Conservation (phyloP, 108 stramenopile genomes). For the Conticribra guillardii region DNA sequence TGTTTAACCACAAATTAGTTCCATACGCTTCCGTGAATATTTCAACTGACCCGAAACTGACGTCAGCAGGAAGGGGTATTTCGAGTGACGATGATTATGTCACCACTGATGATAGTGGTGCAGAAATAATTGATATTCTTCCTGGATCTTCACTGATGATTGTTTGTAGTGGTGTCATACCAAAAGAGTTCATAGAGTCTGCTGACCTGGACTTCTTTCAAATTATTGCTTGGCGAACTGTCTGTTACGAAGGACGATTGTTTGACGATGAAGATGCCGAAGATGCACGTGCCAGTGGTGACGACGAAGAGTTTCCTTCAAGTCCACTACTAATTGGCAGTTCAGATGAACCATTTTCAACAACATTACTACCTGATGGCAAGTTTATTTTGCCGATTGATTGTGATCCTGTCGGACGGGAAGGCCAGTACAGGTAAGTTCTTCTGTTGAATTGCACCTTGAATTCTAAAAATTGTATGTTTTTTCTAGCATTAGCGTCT, state of each 20-base stretch:
- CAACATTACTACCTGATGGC: slow-evolving; percentile 16
- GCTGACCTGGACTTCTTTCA: slow-evolving; percentile 17
- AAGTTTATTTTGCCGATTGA: slow-evolving; percentile 27
- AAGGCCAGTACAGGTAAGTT: slow-evolving; percentile 22
- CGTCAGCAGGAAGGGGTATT: neutral
- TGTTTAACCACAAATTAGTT: slow-evolving; percentile 23
- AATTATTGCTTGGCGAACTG: slow-evolving; percentile 21
- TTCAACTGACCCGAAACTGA: neutral
- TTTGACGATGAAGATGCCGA: slow-evolving; percentile 33
- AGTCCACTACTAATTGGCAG: neutral
- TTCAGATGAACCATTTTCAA: slow-evolving; percentile 2
- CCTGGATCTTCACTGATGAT: slow-evolving; percentile 21
- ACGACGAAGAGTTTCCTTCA: neutral
- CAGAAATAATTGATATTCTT: slow-evolving; percentile 17
- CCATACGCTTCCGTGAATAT: slow-evolving; percentile 11
- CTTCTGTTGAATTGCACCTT: too few relatives aligned
- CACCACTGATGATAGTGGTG: neutral
- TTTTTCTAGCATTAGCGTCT: neutral
- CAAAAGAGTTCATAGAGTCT: slow-evolving; percentile 11
- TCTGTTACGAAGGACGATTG: slow-evolving; percentile 18
- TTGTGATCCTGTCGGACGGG: slow-evolving; percentile 22
- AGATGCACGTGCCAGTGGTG: neutral
- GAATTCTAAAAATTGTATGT: too few relatives aligned
- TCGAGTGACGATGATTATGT: neutral
- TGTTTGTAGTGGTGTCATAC: slow-evolving; percentile 22